These are phyloP conservation scores for Acacia crassicarpa DNA, from an alignment of 306 rosid genomes.

Conservation along the genomic window DNA sequence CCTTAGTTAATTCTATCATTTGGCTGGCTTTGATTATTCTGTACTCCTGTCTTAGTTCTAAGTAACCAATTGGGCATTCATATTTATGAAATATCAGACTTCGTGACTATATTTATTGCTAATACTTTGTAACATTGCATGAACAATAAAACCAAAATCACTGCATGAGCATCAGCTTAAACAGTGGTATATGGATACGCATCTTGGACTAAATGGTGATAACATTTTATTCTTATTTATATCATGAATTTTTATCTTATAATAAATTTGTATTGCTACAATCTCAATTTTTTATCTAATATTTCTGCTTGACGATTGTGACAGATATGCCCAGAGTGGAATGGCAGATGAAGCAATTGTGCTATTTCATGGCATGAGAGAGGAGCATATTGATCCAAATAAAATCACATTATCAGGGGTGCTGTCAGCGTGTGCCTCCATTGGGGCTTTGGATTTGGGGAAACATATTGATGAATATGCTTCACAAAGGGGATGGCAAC, in stretches of 20 bases:
- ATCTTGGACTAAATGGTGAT: not conserved
- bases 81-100: not conserved
- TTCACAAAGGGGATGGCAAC: slow-evolving; percentile 57
- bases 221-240: not conserved
- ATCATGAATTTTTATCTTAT: not conserved
- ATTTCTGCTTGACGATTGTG: slow-evolving; percentile 27
- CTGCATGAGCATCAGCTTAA: not conserved
- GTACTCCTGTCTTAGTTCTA: not conserved
- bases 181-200: not conserved
- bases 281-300: slow-evolving; percentile 10
- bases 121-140: not conserved
- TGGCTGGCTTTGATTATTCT: slow-evolving; percentile 2
- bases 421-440: slow-evolving; percentile 75
- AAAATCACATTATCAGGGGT: slow-evolving; percentile 71
- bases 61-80: not conserved
- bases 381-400: slow-evolving; percentile 52
- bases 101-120: not conserved
- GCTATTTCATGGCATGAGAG: slow-evolving; percentile 68
- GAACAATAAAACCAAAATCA: not conserved
- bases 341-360: slow-evolving; percentile 78
- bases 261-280: slow-evolving; percentile 5
- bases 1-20: not conserved
- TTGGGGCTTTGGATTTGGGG: slow-evolving; percentile 84
- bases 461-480: slow-evolving; percentile 68
- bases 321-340: slow-evolving; percentile 92